Conservation (phyloP, 164 flowering plant genomes). For the Berberis thunbergii region DNA sequence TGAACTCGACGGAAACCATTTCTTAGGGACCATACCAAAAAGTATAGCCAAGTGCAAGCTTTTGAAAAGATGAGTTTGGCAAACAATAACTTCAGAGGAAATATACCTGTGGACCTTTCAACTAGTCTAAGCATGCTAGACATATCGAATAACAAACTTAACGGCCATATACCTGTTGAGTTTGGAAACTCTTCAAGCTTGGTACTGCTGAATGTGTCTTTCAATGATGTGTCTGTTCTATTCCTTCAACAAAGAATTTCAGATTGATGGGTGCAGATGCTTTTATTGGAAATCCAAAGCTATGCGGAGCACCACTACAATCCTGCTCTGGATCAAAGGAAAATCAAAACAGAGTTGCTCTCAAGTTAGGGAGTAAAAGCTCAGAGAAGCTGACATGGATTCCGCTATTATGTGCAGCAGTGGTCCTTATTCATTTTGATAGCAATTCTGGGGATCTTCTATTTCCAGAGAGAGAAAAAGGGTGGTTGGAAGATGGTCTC, state of each 20-base stretch:
- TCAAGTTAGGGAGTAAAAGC: conserved; percentile 31
- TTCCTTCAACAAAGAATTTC: conserved; percentile 45
- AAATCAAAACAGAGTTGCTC: conserved; percentile 17
- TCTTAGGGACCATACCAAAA: conserved; percentile 47
- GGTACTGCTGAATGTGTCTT: conserved; percentile 49
- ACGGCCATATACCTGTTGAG: conserved; percentile 47
- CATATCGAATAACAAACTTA: conserved; percentile 53
- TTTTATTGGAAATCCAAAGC: conserved; percentile 58
- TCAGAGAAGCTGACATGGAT: conserved; percentile 38
- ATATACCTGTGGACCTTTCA: conserved; percentile 49
- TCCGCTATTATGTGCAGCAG: conserved; percentile 41
- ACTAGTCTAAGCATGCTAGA: conserved; percentile 37
- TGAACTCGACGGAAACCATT: conserved; percentile 44
- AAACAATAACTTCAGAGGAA: conserved; percentile 41
- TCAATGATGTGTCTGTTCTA: too few relatives aligned
- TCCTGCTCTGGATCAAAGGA: conserved; percentile 39
- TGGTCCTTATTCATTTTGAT: conserved; percentile 28
- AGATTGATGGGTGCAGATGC: conserved; percentile 53
- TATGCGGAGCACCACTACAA: conserved; percentile 73
- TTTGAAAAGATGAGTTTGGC: conserved; percentile 43
- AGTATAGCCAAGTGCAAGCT: conserved; percentile 40
- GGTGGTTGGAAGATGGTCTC: conserved; percentile 70
- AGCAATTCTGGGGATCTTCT: conserved; percentile 35
- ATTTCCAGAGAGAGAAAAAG: conserved; percentile 31
- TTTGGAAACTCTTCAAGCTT: conserved; percentile 44